These are phyloP conservation scores for Ustilaginoidea virens DNA, from an alignment of 2,329 filamentous ascomycete species.

Conservation along the genomic window DNA sequence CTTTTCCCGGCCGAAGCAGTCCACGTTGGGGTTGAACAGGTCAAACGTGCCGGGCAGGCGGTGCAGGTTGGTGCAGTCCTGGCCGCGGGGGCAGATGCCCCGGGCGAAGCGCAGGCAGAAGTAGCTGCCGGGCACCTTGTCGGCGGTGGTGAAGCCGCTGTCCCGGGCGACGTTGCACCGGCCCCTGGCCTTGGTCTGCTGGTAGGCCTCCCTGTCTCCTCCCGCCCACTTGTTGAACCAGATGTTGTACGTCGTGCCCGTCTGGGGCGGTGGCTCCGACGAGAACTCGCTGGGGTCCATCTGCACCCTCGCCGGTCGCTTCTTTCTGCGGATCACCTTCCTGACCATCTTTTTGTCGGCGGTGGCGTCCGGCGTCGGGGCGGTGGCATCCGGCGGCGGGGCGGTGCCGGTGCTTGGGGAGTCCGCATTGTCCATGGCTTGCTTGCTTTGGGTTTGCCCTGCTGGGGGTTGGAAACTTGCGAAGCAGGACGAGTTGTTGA, in stretches of 20 bases:
- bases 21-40: constrained; percentile 82
- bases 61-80: constrained; percentile 90
- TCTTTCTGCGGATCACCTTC: constrained; percentile 85
- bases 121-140: constrained; percentile 63
- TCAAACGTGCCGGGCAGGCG: constrained; percentile 76
- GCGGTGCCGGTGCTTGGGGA: neutral
- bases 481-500: too few species aligned
- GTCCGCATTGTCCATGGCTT: too few species aligned
- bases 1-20: constrained; percentile 84
- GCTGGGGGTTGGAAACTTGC: too few species aligned
- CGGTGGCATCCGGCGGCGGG: constrained; percentile 12
- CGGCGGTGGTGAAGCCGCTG: constrained; percentile 63
- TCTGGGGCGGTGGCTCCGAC: constrained; percentile 76
- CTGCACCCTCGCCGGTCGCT: constrained; percentile 76
- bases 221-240: constrained; percentile 96
- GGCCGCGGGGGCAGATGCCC: constrained; percentile 70
- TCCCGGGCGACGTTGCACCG: constrained; percentile 79
- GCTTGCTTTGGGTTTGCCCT: too few species aligned
- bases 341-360: constrained; percentile 51
- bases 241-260: constrained; percentile 86
- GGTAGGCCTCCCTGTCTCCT: constrained; percentile 86
- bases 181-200: constrained; percentile 68
- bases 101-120: constrained; percentile 88
- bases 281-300: constrained; percentile 74
- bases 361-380: constrained; percentile 18